These are phyloP conservation scores for Aechmea fasciata DNA, from an alignment of 176 grass and related monocot species.

Conservation along the genomic window DNA sequence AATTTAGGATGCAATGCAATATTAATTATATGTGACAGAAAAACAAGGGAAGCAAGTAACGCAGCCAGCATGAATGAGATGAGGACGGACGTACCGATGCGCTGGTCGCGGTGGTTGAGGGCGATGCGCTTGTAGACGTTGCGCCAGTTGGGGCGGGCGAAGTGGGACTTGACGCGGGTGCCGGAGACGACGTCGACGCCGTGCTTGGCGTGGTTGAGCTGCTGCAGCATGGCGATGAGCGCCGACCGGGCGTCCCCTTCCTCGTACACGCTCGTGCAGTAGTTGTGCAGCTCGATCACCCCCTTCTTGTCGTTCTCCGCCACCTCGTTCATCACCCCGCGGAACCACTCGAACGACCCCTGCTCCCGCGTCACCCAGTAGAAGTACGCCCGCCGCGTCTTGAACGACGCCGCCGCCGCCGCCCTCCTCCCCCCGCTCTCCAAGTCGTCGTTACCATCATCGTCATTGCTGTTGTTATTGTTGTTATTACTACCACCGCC, in stretches of 20 bases:
- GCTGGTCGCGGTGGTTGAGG: conserved; percentile 54
- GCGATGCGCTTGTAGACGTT: conserved; percentile 81
- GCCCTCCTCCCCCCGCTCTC: background rate
- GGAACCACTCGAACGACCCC: conserved; percentile 95
- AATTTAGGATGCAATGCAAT: background rate
- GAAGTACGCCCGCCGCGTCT: conserved; percentile 70
- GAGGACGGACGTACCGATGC: conserved; percentile 37
- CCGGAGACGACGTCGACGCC: conserved; percentile 80
- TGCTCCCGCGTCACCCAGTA: conserved; percentile 95
- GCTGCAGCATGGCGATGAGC: conserved; percentile 91
- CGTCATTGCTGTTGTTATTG: background rate
- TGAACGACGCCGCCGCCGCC: conserved; percentile 30
- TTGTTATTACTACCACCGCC: no score
- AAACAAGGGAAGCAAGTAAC: no score
- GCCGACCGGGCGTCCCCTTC: conserved; percentile 84
- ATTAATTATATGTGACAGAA: background rate
- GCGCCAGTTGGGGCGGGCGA: conserved; percentile 84
- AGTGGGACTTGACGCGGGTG: conserved; percentile 82
- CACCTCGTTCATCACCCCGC: conserved; percentile 78
- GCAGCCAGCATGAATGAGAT: background rate
- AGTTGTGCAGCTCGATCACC: conserved; percentile 85
- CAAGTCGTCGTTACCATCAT: background rate
- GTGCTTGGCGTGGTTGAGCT: conserved; percentile 78
- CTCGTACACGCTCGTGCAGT: conserved; percentile 97
- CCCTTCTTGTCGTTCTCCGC: conserved; percentile 61